A percentile compares a stretch with the other conserved stretches of the same genome.
Conservation (phyloP, 352 stramenopile species). For the Phytophthora boehmeriae region DNA sequence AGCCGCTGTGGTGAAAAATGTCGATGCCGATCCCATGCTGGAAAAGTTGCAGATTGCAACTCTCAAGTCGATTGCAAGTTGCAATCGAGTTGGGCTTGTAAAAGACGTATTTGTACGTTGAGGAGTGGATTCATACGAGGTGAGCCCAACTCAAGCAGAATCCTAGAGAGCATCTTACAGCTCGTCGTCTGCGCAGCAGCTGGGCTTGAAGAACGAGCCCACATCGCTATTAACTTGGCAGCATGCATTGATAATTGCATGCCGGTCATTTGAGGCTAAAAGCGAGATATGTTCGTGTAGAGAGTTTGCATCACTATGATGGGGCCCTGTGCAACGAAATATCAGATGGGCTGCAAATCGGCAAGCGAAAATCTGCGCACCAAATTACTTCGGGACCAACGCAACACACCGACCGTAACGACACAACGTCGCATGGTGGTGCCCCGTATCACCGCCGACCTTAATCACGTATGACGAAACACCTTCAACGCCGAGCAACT, state of each 20-base stretch:
- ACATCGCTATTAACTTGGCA: neutral
- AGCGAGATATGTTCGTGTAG: neutral
- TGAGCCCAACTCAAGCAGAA: conserved; percentile 5
- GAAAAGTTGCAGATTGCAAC: conserved; percentile 8
- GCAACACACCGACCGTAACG: too few species aligned
- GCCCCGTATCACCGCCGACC: too few species aligned
- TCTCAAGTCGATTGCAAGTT: too few species aligned
- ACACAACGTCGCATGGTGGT: too few species aligned
- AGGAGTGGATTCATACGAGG: neutral
- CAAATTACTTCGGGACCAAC: neutral
- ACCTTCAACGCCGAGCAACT: too few species aligned
- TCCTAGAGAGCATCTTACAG: conserved; percentile 13
- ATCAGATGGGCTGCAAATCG: neutral
- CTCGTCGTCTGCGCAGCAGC: conserved; percentile 18
- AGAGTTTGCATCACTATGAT: conserved; percentile 1
- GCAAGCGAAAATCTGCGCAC: neutral
- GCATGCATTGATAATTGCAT: neutral
- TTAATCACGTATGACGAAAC: too few species aligned
- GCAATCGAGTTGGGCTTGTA: neutral
- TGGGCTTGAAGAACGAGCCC: neutral
- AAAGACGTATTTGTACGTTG: neutral
- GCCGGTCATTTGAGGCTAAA: neutral
- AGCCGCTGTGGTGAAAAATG: conserved; percentile 16
- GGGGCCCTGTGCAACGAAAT: neutral
- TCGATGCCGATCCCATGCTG: conserved; percentile 11